A percentile compares a stretch with the other conserved stretches of the same genome.
phyloP scores from a whole-genome alignment of 1,284 basidiomycete genomes.

The Sporisorium iseilematis-ciliati region DNA sequence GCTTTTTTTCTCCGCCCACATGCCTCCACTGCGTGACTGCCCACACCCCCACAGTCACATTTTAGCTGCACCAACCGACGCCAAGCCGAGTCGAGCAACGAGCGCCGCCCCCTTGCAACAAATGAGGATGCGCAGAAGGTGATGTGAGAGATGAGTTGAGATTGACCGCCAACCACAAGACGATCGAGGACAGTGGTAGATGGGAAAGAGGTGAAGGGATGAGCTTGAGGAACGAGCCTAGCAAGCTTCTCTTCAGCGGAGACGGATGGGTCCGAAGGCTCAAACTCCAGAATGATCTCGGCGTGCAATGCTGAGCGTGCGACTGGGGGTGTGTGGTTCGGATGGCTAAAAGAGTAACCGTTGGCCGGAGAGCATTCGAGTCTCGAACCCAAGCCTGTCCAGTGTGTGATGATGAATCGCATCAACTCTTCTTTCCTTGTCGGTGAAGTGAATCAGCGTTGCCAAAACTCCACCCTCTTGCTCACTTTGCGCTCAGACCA shows the following conservation, averaged over 20 bases:
- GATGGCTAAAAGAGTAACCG: neutral
- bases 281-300: too few species aligned
- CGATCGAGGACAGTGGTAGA: too few species aligned
- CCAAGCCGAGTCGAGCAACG: neutral
- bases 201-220: too few species aligned
- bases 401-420: slow-evolving; percentile 7
- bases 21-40: slow-evolving; percentile 21
- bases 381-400: neutral
- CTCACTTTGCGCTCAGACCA: slow-evolving; percentile 6
- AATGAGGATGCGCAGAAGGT: too few species aligned
- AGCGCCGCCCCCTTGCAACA: too few species aligned
- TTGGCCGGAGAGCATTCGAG: neutral
- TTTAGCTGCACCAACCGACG: neutral
- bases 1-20: slow-evolving; percentile 10
- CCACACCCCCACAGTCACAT: neutral
- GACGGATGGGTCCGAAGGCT: too few species aligned
- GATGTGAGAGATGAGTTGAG: too few species aligned
- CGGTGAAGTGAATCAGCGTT: slow-evolving; percentile 6
- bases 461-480: neutral
- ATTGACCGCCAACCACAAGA: too few species aligned
- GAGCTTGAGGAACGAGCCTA: too few species aligned
- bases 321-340: neutral
- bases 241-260: too few species aligned
- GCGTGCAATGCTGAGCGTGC: too few species aligned
- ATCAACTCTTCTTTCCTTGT: neutral